These are phyloP conservation scores for Cornus suecica DNA, from an alignment of 148 eudicot species.

Conservation along the genomic window DNA sequence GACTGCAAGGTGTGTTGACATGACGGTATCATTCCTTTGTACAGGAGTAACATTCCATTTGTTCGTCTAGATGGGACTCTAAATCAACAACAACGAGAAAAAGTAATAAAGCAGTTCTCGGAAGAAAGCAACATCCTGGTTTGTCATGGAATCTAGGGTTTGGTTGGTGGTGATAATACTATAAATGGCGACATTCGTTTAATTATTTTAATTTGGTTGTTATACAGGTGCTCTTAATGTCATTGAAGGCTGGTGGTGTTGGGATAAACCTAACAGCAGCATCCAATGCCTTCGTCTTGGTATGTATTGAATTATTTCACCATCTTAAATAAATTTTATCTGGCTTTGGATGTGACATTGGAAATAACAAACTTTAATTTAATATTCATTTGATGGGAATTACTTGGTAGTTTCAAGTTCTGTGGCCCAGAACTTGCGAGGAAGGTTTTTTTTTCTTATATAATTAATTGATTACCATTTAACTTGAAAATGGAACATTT, in stretches of 20 bases:
- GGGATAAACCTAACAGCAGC: conserved; percentile 96
- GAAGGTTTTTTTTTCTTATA: conserved; percentile 1
- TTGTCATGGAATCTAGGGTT: conserved; percentile 18
- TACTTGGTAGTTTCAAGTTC: neutral
- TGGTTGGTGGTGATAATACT: conserved; percentile 1
- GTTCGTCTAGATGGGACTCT: conserved; percentile 94
- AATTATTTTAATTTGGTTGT: conserved; percentile 7
- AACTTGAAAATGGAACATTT: neutral
- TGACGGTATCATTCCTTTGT: neutral
- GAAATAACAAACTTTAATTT: neutral
- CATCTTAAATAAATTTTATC: neutral
- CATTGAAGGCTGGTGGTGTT: conserved; percentile 97
- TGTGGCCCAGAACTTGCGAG: neutral
- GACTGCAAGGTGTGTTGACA: neutral
- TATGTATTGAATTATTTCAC: conserved; percentile 21
- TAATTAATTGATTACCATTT: neutral
- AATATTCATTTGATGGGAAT: neutral
- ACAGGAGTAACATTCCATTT: conserved; percentile 77
- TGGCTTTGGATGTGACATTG: neutral
- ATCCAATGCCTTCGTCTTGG: conserved; percentile 95
- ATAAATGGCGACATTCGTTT: neutral
- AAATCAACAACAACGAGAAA: conserved; percentile 91
- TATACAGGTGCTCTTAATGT: conserved; percentile 85
- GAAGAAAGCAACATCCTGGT: conserved; percentile 79
- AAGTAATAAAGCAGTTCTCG: conserved; percentile 85